These are phyloP conservation scores for Erysimum cheiranthoides DNA, from an alignment of 345 rosid genomes.

Conservation along the genomic window DNA sequence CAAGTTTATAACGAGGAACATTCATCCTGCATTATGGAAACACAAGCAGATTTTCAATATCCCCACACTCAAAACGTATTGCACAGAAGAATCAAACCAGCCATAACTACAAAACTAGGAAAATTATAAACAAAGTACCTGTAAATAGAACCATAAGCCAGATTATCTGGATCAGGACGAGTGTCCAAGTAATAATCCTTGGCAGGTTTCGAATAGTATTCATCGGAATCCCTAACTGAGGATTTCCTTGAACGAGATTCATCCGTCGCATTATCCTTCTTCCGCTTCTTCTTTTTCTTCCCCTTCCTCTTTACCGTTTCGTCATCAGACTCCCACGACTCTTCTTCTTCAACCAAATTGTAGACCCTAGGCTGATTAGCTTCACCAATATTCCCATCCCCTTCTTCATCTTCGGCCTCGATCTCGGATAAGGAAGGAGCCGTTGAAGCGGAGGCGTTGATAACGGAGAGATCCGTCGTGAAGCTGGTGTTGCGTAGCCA, in stretches of 20 bases:
- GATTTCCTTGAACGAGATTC: constrained; percentile 55
- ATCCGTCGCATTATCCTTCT: constrained; percentile 39
- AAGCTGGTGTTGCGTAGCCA: constrained; percentile 96
- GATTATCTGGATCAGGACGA: constrained; percentile 84
- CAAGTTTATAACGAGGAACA: constrained; percentile 75
- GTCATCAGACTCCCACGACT: constrained; percentile 44
- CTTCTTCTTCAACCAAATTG: constrained; percentile 55
- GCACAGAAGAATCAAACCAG: not conserved
- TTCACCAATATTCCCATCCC: constrained; percentile 19
- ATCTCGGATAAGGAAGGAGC: constrained; percentile 24
- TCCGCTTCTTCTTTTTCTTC: constrained; percentile 53
- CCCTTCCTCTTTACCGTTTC: constrained; percentile 48
- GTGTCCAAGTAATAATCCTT: constrained; percentile 89
- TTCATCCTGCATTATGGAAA: constrained; percentile 69
- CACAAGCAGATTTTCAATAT: constrained; percentile 10
- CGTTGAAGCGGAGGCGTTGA: constrained; percentile 58
- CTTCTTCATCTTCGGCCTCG: constrained; percentile 49
- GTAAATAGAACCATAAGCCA: constrained; percentile 83
- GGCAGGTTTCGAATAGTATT: constrained; percentile 52
- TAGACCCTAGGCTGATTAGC: constrained; percentile 43
- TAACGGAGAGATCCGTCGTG: constrained; percentile 65
- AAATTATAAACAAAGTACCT: constrained; percentile 50
- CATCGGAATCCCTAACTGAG: constrained; percentile 54
- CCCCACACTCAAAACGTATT: not conserved
- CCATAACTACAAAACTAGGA: not conserved